Evolutionary conservation across 257 asterid species (phyloP), one percentile per base, ranked within the genome.

Genomic region (Catharanthus roseus): DNA sequence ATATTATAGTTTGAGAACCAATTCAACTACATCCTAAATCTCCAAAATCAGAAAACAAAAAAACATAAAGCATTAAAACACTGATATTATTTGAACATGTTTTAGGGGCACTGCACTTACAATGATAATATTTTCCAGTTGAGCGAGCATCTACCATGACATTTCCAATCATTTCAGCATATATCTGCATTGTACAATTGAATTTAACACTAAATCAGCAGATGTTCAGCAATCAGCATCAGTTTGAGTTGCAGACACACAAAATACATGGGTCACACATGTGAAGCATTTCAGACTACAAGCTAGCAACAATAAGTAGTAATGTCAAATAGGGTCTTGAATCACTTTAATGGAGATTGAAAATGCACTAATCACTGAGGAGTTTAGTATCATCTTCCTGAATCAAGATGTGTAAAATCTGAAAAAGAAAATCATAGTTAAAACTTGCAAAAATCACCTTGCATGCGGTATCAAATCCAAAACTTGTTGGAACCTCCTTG

Each of bases 401-500:
- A 60, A n/a, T 26, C 9, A 29, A 67, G 53, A 29, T 0, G 68
- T 54, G 56, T 31, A 8, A 44, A 51, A 49, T 42, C 34, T 26
- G 67, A 54, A 12, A 12, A 42, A 55, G 34, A 16, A 60, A 29
- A 13, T 42, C 24, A n/a, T 28, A 13, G 39, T 65, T 7, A 47
- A 15, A 19, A n/a, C 34, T 51, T 26, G 41, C 19, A n/a, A 69
- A 38, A 33, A 65, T 76, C 72, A 95, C 98, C 99, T 95, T 95
- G 98, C 99, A 95, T 67, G 99, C 99, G 36, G 99, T 95, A 72
- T 95, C 99, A 77, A 95, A 95, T 29, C 99, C 99, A 77, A 95
- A 95, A 83, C 99, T 95, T 64, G 82, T 65, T 72, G 98, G 99
- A 64, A 95, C 99, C 84, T 95, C 99, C 78, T 86, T 90, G 82